A percentile compares a stretch with the other conserved stretches of the same genome.
phyloP scores from a whole-genome alignment of 805 yeast genomes.

The Candida nanaspora region DNA sequence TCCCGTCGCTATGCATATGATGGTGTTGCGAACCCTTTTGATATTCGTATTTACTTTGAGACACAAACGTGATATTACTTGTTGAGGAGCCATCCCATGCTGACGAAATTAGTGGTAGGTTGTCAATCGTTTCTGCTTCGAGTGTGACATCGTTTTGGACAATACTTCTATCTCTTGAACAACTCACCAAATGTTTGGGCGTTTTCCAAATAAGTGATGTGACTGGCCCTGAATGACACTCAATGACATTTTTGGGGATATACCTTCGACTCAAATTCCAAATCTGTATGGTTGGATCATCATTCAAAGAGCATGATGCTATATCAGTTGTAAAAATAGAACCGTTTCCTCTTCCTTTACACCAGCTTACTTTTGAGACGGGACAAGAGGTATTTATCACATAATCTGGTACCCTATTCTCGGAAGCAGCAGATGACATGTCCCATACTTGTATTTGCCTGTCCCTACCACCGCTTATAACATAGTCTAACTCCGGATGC shows the following conservation, averaged over 20 bases:
- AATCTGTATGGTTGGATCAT: constrained; percentile 62
- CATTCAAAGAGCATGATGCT: constrained; percentile 67
- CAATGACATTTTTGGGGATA: constrained; percentile 55
- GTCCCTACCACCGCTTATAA: constrained; percentile 92
- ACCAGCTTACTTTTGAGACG: constrained; percentile 71
- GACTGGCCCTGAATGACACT: constrained; percentile 39
- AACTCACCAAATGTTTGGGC: constrained; percentile 38
- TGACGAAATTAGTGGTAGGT: constrained; percentile 41
- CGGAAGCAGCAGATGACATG: constrained; percentile 32
- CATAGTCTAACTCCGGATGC: constrained; percentile 76
- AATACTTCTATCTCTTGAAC: constrained; percentile 43
- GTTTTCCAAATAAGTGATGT: constrained; percentile 54
- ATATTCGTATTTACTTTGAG: constrained; percentile 41
- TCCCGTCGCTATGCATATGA: no score
- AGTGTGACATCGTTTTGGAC: constrained; percentile 39
- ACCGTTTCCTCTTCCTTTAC: constrained; percentile 31
- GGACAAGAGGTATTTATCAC: constrained; percentile 72
- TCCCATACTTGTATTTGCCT: constrained; percentile 76
- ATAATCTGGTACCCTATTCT: constrained; percentile 51
- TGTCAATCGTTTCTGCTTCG: constrained; percentile 39
- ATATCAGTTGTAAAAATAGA: constrained; percentile 53
- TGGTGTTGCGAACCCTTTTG: constrained; percentile 21
- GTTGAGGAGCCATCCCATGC: constrained; percentile 49
- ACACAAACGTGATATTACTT: constrained; percentile 43
- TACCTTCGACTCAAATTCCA: constrained; percentile 66